Conservation (phyloP, 176 grass and related monocot genomes). For the Avena eriantha region DNA sequence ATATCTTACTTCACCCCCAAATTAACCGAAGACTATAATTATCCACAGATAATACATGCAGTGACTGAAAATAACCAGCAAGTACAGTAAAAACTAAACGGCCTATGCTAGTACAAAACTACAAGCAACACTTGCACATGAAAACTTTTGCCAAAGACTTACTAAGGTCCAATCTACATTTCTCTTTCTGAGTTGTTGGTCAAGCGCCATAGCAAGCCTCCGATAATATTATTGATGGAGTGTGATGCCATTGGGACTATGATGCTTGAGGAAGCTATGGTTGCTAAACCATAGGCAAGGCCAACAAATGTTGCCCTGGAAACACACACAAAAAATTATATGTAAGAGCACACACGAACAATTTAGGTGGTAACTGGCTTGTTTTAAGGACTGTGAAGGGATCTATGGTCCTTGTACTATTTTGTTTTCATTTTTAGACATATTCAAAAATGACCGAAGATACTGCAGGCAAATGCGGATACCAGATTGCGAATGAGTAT, state of each 20-base stretch:
- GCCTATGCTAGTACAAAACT: not conserved
- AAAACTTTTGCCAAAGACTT: not conserved
- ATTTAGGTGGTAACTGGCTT: not conserved
- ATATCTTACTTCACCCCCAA: not conserved
- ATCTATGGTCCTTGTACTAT: not conserved
- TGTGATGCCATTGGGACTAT: conserved; percentile 86
- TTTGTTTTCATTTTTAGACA: conserved; percentile 6
- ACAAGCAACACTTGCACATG: not conserved
- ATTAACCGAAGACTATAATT: not conserved
- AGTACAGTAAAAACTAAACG: conserved; percentile 22
- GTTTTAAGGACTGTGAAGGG: conserved; percentile 18
- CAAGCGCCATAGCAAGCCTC: conserved; percentile 71
- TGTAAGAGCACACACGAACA: not conserved
- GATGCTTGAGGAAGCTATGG: conserved; percentile 75
- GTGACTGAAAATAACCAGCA: not conserved
- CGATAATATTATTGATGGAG: conserved; percentile 90
- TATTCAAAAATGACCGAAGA: conserved; percentile 8
- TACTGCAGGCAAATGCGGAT: not conserved
- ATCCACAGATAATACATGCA: conserved; percentile 17
- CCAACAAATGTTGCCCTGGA: conserved; percentile 92
- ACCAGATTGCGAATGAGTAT: conserved; percentile 85
- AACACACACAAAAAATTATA: not conserved
- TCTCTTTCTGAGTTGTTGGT: conserved; percentile 35
- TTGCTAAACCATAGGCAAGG: conserved; percentile 78
- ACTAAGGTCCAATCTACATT: conserved; percentile 10